Percentiles rank a stretch among this genome's conserved stretches.
Evolutionary conservation across 768 basidiomycete genomes (phyloP).

Genomic region (Crassisporium funariophilum): DNA sequence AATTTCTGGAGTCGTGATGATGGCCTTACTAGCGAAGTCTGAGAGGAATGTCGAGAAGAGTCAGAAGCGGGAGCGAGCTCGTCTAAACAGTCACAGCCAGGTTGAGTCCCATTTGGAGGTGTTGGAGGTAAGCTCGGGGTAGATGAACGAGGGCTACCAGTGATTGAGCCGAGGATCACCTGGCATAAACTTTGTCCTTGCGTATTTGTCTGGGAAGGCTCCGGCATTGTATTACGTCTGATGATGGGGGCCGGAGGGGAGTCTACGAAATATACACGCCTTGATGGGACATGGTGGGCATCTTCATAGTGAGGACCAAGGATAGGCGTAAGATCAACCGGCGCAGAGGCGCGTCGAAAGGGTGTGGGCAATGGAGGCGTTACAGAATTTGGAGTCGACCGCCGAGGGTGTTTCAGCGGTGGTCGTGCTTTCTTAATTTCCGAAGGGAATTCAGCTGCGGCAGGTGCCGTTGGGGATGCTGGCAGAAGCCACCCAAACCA

Average conservation of each 20-base stretch:
- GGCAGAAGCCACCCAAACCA: constrained; percentile 45
- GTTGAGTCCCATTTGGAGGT: constrained; percentile 5
- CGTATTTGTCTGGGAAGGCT: constrained; percentile 8
- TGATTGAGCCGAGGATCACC: constrained; percentile 10
- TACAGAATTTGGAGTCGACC: constrained; percentile 6
- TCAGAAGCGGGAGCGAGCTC: constrained; percentile 23
- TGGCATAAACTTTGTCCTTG: neutral
- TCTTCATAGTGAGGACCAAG: constrained; percentile 19
- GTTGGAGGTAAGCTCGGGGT: constrained; percentile 17
- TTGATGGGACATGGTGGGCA: constrained; percentile 7
- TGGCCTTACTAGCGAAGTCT: constrained; percentile 20
- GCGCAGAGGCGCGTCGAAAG: constrained; percentile 23
- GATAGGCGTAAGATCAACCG: constrained; percentile 23
- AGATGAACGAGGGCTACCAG: constrained; percentile 16
- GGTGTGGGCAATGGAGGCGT: constrained; percentile 10
- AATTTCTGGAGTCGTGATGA: constrained; percentile 26
- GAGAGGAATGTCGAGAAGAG: constrained; percentile 24
- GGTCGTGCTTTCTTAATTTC: constrained; percentile 17
- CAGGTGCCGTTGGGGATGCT: constrained; percentile 10
- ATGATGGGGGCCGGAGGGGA: constrained; percentile 12
- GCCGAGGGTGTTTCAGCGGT: constrained; percentile 15
- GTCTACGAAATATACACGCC: constrained; percentile 37
- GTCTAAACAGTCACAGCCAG: constrained; percentile 8
- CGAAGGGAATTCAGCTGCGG: constrained; percentile 11
- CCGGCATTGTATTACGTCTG: constrained; percentile 25